phyloP scores from a whole-genome alignment of 2,329 filamentous ascomycete genomes.

The Achaetomium macrosporum region DNA sequence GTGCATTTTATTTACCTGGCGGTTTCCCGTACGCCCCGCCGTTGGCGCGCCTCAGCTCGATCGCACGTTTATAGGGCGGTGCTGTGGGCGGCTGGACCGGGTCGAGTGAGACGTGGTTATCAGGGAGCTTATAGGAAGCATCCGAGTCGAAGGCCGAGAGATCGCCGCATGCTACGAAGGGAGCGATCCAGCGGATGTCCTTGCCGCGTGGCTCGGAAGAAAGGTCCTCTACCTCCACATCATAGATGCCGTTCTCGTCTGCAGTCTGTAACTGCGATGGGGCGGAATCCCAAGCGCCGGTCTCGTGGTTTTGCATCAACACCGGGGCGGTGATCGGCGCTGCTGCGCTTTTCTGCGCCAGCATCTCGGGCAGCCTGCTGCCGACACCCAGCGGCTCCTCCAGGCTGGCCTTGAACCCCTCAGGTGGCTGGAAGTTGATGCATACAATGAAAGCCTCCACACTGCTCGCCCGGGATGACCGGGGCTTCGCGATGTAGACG shows the following conservation, averaged over 20 bases:
- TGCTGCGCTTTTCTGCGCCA: slow-evolving; percentile 36
- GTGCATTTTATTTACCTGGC: slow-evolving; percentile 29
- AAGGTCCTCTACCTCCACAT: slow-evolving; percentile 46
- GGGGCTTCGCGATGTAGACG: slow-evolving; percentile 87
- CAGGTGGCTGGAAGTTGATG: slow-evolving; percentile 76
- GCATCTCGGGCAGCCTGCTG: slow-evolving; percentile 46
- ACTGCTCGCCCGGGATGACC: slow-evolving; percentile 91
- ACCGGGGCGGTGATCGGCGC: slow-evolving; percentile 38
- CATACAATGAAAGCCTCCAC: slow-evolving; percentile 94
- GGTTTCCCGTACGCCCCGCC: slow-evolving; percentile 76
- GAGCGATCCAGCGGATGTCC: slow-evolving; percentile 75
- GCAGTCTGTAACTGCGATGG: slow-evolving; percentile 13
- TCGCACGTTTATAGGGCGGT: slow-evolving; percentile 84
- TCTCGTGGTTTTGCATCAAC: slow-evolving; percentile 41
- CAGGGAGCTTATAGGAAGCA: slow-evolving; percentile 84
- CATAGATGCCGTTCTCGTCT: slow-evolving; percentile 36
- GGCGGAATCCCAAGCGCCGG: slow-evolving; percentile 39
- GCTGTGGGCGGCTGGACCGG: slow-evolving; percentile 94
- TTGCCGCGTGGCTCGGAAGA: slow-evolving; percentile 29
- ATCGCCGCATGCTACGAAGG: slow-evolving; percentile 96
- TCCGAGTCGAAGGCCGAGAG: slow-evolving; percentile 92
- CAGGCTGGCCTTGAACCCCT: slow-evolving; percentile 67
- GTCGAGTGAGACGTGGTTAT: slow-evolving; percentile 79
- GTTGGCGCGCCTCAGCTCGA: slow-evolving; percentile 72
- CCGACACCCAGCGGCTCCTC: slow-evolving; percentile 68